Evolutionary conservation across 192 early-diverging fungal species (phyloP), one percentile per base, ranked within the genome.

Genomic region (Backusella tuberculispora): DNA sequence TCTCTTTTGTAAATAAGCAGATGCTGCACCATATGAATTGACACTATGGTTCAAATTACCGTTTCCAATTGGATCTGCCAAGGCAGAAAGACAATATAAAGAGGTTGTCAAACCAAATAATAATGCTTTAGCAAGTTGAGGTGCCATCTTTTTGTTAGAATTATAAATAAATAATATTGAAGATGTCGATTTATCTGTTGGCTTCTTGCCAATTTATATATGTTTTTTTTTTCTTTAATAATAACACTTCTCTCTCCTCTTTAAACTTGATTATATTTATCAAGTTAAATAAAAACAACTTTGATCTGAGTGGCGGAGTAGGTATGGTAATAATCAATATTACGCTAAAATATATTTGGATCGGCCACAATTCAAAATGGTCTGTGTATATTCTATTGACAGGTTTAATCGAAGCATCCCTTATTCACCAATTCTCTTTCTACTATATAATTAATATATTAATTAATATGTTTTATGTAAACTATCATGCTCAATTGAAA

Each of bases 301-400:
- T n/a, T 50, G 47, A 50, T 21, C n/a, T 50, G 47, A 50, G 47
- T 50, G 47, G 17, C 47, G 47, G 47, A 50, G n/a, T 50, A 50
- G 5, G 17, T 7, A 50, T 15, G 47, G 47, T 50, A 50, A 50
- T 50, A n/a, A 50, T 6, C 47, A 50, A 50, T 50, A 50, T 50
- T n/a, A 50, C n/a, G 47, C 47, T 50, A 50, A 50, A 50, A 50
- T 50, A 50, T 50, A 50, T 50, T 50, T 50, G 47, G 47, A 19
- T 50, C 47, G 47, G 47, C 47, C 15, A 5, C 47, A 50, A 7
- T 6, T 50, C 19, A 7, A 15, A 50, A 50, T 50, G 47, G n/a
- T 7, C 47, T 50, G 47, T 50, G 47, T 50, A 15, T 7, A 15
- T 50, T 50, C 1, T n/a, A n/a, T 50, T 50, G 47, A 50, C 47